These are phyloP conservation scores for Fraxinus angustifolia DNA, from an alignment of 305 asterid species.

Conservation along the genomic window DNA sequence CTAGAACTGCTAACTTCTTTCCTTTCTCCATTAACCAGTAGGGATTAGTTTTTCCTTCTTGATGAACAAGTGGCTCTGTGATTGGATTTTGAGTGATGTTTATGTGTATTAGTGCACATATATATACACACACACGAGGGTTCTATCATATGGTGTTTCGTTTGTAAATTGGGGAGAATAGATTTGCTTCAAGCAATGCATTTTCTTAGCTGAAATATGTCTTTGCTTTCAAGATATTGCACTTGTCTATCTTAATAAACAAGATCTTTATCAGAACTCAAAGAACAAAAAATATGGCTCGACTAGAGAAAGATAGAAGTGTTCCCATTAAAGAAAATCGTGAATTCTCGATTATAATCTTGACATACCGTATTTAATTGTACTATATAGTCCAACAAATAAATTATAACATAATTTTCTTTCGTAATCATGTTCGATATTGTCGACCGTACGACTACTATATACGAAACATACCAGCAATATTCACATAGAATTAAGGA, in stretches of 20 bases:
- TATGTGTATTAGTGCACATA: neutral
- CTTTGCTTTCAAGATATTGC: neutral
- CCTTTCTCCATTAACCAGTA: slow-evolving; percentile 23
- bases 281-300: neutral
- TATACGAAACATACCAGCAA: neutral
- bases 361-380: neutral
- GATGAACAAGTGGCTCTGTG: slow-evolving; percentile 15
- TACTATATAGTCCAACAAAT: neutral
- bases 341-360: neutral
- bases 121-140: neutral
- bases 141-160: neutral
- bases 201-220: neutral
- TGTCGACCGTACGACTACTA: neutral
- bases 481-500: neutral
- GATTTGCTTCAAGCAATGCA: neutral
- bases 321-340: neutral
- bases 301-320: neutral
- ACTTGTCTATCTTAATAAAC: neutral
- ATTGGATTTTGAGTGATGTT: neutral
- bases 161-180: neutral
- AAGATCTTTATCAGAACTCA: neutral
- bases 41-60: neutral
- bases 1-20: slow-evolving; percentile 38
- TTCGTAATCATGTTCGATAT: neutral
- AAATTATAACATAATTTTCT: neutral